Conservation (phyloP, 495 filamentous ascomycete genomes). For the Oleoguttula mirabilis region DNA sequence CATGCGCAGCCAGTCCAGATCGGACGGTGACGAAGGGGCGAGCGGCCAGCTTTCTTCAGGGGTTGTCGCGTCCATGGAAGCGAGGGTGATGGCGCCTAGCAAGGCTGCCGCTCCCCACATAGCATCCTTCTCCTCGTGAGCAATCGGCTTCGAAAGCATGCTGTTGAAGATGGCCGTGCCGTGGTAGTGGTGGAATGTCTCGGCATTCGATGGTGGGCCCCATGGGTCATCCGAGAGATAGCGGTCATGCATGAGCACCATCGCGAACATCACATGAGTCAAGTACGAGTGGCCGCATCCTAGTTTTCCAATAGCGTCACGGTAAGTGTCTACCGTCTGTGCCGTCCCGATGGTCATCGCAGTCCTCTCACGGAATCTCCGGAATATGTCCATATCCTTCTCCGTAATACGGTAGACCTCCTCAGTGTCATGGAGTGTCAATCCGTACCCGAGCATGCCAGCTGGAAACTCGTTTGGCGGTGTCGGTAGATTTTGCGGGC, state of each 20-base stretch:
- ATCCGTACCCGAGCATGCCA: constrained; percentile 10
- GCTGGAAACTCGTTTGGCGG: constrained; percentile 13
- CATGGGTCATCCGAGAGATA: constrained; percentile 18
- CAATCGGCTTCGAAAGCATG: constrained; percentile 25
- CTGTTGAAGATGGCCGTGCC: constrained; percentile 30
- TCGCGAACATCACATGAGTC: constrained; percentile 31
- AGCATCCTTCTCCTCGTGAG: constrained; percentile 26
- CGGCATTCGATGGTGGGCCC: constrained; percentile 9
- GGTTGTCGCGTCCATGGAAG: constrained; percentile 25
- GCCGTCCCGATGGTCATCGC: constrained; percentile 31
- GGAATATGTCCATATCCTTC: constrained; percentile 23
- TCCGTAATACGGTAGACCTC: constrained; percentile 23
- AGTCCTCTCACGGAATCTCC: constrained; percentile 31
- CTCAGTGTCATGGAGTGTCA: constrained; percentile 17
- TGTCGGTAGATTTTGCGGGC: constrained; percentile 2
- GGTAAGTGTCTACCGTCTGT: constrained; percentile 22
- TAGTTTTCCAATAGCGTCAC: constrained; percentile 17
- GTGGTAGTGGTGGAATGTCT: constrained; percentile 30
- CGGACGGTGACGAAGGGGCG: constrained; percentile 17
- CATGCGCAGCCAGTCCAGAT: constrained; percentile 33
- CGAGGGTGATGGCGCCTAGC: constrained; percentile 27
- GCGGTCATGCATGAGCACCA: constrained; percentile 33
- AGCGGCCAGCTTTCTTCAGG: constrained; percentile 34
- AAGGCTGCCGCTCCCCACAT: constrained; percentile 32
- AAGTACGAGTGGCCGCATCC: constrained; percentile 22